Evolutionary conservation across 257 asterid genomes (phyloP).

Genomic region (Ehretia macrophylla): DNA sequence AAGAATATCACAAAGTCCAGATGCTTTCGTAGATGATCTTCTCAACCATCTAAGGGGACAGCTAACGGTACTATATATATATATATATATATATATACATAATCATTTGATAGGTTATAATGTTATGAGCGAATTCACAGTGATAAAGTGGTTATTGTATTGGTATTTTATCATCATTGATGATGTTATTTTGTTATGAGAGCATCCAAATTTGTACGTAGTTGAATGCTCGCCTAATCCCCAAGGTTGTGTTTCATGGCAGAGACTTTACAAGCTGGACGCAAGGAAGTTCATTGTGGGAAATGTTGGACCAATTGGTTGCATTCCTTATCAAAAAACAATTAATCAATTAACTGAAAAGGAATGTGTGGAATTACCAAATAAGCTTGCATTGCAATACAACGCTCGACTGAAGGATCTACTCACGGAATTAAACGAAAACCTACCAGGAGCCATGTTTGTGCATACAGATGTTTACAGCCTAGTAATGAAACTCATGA

Average conservation of each 20-base stretch:
- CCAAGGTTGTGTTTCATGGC: constrained; percentile 7
- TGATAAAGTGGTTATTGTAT: too few relatives aligned
- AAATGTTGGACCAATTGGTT: constrained; percentile 91
- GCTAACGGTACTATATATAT: constrained; percentile 82
- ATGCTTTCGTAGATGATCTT: constrained; percentile 63
- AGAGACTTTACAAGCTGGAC: constrained; percentile 78
- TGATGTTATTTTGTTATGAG: too few relatives aligned
- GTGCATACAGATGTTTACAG: constrained; percentile 74
- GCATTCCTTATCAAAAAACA: constrained; percentile 90
- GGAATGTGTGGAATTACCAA: constrained; percentile 75
- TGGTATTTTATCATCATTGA: too few relatives aligned
- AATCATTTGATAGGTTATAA: not conserved
- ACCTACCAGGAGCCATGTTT: constrained; percentile 65
- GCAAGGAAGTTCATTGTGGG: constrained; percentile 78
- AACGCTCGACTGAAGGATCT: constrained; percentile 65
- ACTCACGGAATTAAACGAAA: constrained; percentile 42
- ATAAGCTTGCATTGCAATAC: constrained; percentile 71
- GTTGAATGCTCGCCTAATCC: too few relatives aligned
- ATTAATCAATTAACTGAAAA: constrained; percentile 54
- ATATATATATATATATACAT: constrained; percentile 22
- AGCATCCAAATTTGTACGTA: too few relatives aligned
- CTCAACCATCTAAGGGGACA: constrained; percentile 61
- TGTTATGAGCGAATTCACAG: too few relatives aligned
- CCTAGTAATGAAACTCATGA: constrained; percentile 87
- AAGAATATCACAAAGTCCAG: constrained; percentile 63